Evolutionary conservation across 495 filamentous ascomycete genomes (phyloP).

Genomic region (Lasiosphaeris hirsuta): DNA sequence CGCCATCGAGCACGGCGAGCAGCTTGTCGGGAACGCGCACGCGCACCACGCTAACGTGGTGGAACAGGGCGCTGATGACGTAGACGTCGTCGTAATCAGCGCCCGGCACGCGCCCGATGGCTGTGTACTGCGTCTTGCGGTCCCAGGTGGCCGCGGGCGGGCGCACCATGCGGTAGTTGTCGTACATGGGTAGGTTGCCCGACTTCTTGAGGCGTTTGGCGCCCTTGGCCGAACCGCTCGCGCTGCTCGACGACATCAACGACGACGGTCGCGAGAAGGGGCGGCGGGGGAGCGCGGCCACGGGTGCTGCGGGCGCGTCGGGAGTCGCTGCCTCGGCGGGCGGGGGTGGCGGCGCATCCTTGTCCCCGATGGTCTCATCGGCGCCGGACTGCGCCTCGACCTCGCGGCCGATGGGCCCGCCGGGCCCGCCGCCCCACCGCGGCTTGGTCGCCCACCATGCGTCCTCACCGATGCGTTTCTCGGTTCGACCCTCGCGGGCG

Average conservation of each 20-base stretch:
- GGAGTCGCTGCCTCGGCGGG: background rate
- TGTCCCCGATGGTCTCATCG: conserved; percentile 41
- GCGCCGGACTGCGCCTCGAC: conserved; percentile 39
- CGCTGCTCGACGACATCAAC: background rate
- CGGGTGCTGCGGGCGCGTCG: background rate
- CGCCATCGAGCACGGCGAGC: conserved; percentile 50
- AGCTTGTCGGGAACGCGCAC: conserved; percentile 68
- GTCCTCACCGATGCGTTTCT: conserved; percentile 66
- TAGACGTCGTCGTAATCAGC: conserved; percentile 64
- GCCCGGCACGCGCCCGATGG: conserved; percentile 60
- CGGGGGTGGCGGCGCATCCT: conserved; percentile 31
- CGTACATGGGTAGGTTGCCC: conserved; percentile 49
- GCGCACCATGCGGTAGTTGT: conserved; percentile 56
- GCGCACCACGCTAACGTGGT: conserved; percentile 74
- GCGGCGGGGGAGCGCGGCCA: background rate
- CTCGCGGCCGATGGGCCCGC: conserved; percentile 59
- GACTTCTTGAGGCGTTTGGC: conserved; percentile 45
- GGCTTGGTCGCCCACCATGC: conserved; percentile 76
- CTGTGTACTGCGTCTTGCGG: conserved; percentile 65
- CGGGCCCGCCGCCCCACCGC: conserved; percentile 73
- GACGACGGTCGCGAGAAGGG: conserved; percentile 2
- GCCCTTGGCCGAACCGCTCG: conserved; percentile 35
- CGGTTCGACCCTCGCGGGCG: conserved; percentile 62
- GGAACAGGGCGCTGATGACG: conserved; percentile 75
- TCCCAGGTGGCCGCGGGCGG: conserved; percentile 72